phyloP scores from a whole-genome alignment of 73 alveolate genomes.

The Symbiodinium pilosum region DNA sequence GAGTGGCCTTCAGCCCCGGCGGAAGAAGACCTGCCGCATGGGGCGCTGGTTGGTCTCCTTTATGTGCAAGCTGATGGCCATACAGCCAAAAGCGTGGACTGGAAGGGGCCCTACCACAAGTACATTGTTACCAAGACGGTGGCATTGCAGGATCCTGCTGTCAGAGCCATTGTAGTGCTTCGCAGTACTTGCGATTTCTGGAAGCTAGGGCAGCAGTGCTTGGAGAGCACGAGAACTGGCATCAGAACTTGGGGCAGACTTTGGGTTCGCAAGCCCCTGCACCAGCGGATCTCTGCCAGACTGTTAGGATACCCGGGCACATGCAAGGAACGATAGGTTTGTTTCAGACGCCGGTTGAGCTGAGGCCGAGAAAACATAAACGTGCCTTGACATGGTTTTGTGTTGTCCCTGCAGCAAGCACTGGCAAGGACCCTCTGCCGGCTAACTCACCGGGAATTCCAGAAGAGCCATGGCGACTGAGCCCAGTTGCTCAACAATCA shows the following conservation, averaged over 20 bases:
- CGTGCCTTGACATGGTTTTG: background rate
- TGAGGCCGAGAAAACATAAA: too few species aligned
- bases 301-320: too few species aligned
- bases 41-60: conserved; percentile 77
- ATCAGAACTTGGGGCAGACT: too few species aligned
- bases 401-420: background rate
- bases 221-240: too few species aligned
- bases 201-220: too few species aligned
- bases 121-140: conserved; percentile 52
- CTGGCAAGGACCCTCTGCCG: conserved; percentile 20
- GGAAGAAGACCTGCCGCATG: conserved; percentile 69
- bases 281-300: too few species aligned
- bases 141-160: conserved; percentile 75
- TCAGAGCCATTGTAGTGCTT: too few species aligned
- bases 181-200: too few species aligned
- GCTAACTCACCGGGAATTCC: conserved; percentile 34
- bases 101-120: conserved; percentile 53
- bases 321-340: too few species aligned
- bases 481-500: background rate
- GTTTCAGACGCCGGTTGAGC: too few species aligned
- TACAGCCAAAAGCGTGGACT: conserved; percentile 15
- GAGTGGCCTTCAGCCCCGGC: conserved; percentile 44
- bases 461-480: conserved; percentile 51
- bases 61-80: background rate
- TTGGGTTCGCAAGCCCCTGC: too few species aligned